A percentile compares a stretch with the other conserved stretches of the same genome.
Conservation (phyloP, 1,284 basidiomycete species). For the Butyriboletus regius region DNA sequence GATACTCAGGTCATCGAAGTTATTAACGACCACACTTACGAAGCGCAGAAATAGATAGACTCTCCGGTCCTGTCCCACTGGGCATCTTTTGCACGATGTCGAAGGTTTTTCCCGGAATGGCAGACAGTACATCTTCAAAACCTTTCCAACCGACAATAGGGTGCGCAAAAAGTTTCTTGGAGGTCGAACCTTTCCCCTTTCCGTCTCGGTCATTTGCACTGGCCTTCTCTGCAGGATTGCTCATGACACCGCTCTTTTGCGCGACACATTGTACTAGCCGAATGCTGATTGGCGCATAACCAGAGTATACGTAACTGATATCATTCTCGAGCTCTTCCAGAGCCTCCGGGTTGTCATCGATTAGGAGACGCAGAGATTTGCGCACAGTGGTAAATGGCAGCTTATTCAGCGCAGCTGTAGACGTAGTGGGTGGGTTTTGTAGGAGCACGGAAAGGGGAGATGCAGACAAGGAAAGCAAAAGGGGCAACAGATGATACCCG, state of each 20-base stretch:
- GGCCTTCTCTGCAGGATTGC: slow-evolving; percentile 57
- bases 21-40: slow-evolving; percentile 35
- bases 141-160: slow-evolving; percentile 94
- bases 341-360: slow-evolving; percentile 78
- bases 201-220: slow-evolving; percentile 35
- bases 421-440: slow-evolving; percentile 54
- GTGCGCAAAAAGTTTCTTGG: slow-evolving; percentile 66
- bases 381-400: slow-evolving; percentile 68
- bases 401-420: slow-evolving; percentile 43
- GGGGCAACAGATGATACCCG: slow-evolving; percentile 82
- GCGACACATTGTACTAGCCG: slow-evolving; percentile 88
- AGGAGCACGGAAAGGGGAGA: slow-evolving; percentile 63
- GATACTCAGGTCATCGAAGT: slow-evolving; percentile 7
- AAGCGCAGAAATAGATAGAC: slow-evolving; percentile 34
- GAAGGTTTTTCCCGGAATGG: slow-evolving; percentile 78
- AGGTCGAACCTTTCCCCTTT: slow-evolving; percentile 31
- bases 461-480: slow-evolving; percentile 73
- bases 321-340: slow-evolving; percentile 81
- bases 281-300: slow-evolving; percentile 89
- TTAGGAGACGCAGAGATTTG: slow-evolving; percentile 82
- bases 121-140: slow-evolving; percentile 80
- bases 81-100: slow-evolving; percentile 63
- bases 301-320: slow-evolving; percentile 92
- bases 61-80: slow-evolving; percentile 30
- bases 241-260: slow-evolving; percentile 81